phyloP scores from a whole-genome alignment of 2,329 filamentous ascomycete genomes.

The Neonectria punicea region DNA sequence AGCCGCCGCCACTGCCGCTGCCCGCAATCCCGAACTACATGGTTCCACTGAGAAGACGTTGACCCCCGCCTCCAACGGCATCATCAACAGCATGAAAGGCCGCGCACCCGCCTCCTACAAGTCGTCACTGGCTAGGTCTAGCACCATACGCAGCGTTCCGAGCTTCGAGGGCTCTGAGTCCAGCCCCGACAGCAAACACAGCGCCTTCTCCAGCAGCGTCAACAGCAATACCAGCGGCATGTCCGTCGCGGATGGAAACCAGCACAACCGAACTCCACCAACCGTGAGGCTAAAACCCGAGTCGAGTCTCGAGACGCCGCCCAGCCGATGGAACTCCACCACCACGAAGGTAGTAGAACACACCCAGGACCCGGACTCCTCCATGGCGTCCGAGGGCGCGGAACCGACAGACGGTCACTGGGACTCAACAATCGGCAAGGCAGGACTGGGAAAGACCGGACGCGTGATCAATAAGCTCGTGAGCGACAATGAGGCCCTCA shows the following conservation, averaged over 20 bases:
- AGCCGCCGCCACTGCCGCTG: conserved; percentile 31
- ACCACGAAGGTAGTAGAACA: conserved; percentile 47
- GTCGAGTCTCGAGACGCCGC: conserved; percentile 39
- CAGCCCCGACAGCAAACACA: conserved; percentile 59
- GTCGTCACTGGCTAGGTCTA: conserved; percentile 46
- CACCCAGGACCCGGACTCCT: conserved; percentile 39
- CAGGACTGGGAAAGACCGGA: conserved; percentile 78
- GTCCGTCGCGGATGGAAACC: conserved; percentile 54
- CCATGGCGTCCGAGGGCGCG: conserved; percentile 45
- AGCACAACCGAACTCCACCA: conserved; percentile 46
- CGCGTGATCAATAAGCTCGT: conserved; percentile 84
- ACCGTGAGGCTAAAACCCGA: conserved; percentile 52
- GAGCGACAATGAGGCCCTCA: conserved; percentile 81
- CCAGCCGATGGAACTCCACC: conserved; percentile 47
- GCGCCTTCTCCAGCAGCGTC: conserved; percentile 65
- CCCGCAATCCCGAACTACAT: conserved; percentile 43
- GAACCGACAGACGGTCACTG: conserved; percentile 57
- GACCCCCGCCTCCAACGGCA: conserved; percentile 52
- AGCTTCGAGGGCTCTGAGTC: conserved; percentile 64
- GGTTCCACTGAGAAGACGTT: conserved; percentile 47
- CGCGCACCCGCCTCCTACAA: conserved; percentile 46
- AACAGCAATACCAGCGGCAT: conserved; percentile 63
- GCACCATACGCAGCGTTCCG: conserved; percentile 66
- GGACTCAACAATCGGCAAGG: conserved; percentile 76
- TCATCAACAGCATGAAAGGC: conserved; percentile 54